Conservation (phyloP, 2,329 filamentous ascomycete species). For the Paecilomyces fulvus region DNA sequence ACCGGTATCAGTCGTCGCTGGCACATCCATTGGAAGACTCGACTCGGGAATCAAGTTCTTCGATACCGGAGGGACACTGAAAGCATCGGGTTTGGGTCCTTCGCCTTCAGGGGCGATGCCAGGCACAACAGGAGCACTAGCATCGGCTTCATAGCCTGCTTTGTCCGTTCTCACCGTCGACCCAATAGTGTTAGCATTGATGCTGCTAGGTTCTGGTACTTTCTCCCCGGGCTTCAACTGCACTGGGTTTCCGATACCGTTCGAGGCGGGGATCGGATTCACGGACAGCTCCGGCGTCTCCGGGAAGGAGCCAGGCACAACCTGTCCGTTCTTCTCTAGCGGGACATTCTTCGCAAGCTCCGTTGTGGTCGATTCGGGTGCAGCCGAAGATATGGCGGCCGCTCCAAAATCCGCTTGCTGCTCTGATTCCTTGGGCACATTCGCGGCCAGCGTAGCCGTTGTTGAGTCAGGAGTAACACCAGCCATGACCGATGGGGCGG, state of each 20-base stretch:
- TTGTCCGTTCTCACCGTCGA: conserved; percentile 61
- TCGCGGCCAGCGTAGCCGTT: conserved; percentile 48
- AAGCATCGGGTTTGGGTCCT: conserved; percentile 29
- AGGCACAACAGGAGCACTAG: conserved; percentile 40
- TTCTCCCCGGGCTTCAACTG: conserved; percentile 70
- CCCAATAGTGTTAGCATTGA: conserved; percentile 64
- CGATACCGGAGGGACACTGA: conserved; percentile 48
- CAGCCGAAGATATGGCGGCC: conserved; percentile 55
- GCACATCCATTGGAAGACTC: conserved; percentile 59
- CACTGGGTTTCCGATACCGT: conserved; percentile 66
- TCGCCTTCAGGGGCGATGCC: conserved; percentile 36
- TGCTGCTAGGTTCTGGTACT: conserved; percentile 57
- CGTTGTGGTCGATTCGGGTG: conserved; percentile 62
- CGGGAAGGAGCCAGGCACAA: conserved; percentile 61
- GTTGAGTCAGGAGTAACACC: conserved; percentile 62
- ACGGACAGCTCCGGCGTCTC: conserved; percentile 55
- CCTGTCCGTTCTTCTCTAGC: conserved; percentile 43
- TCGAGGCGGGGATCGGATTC: conserved; percentile 51
- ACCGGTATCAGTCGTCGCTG: conserved; percentile 43
- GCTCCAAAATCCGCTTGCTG: conserved; percentile 14
- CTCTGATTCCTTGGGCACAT: conserved; percentile 22
- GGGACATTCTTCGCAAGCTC: conserved; percentile 59
- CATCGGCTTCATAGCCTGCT: conserved; percentile 75
- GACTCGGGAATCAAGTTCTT: conserved; percentile 72
- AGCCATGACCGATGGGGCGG: conserved; percentile 36